phyloP scores from a whole-genome alignment of 192 early-diverging fungal genomes.

The Coemansia sp. region DNA sequence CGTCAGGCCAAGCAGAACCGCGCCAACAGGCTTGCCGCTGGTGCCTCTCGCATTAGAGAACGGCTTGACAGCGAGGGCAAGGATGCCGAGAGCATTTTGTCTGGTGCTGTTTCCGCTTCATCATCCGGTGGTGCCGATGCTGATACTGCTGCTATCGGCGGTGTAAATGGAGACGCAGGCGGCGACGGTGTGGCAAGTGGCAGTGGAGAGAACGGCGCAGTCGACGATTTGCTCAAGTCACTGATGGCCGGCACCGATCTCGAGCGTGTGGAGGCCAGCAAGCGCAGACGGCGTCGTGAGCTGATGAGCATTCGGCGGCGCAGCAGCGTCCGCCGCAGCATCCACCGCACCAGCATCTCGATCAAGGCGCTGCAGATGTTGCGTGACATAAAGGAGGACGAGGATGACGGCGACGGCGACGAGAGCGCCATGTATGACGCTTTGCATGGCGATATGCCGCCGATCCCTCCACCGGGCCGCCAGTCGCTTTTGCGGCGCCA shows the following conservation, averaged over 20 bases:
- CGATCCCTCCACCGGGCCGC: conserved; percentile 22
- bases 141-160: background rate
- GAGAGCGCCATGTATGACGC: conserved; percentile 3
- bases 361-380: conserved; percentile 58
- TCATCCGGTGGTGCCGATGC: background rate
- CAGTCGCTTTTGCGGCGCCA: conserved; percentile 26
- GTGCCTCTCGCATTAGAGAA: conserved; percentile 32
- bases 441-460: conserved; percentile 1
- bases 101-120: background rate
- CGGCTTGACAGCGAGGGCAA: conserved; percentile 11
- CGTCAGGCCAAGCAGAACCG: conserved; percentile 46
- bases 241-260: conserved; percentile 69
- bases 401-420: conserved; percentile 14
- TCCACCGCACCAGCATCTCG: conserved; percentile 54
- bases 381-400: conserved; percentile 53
- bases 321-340: conserved; percentile 54
- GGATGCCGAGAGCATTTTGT: conserved; percentile 2
- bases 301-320: conserved; percentile 53
- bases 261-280: conserved; percentile 54
- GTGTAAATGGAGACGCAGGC: background rate
- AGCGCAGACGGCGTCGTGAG: conserved; percentile 49
- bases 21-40: conserved; percentile 34
- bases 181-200: background rate
- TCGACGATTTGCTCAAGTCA: conserved; percentile 74
- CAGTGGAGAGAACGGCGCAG: conserved; percentile 69